phyloP scores from a whole-genome alignment of 352 stramenopile species.

The Peronospora destructor region DNA sequence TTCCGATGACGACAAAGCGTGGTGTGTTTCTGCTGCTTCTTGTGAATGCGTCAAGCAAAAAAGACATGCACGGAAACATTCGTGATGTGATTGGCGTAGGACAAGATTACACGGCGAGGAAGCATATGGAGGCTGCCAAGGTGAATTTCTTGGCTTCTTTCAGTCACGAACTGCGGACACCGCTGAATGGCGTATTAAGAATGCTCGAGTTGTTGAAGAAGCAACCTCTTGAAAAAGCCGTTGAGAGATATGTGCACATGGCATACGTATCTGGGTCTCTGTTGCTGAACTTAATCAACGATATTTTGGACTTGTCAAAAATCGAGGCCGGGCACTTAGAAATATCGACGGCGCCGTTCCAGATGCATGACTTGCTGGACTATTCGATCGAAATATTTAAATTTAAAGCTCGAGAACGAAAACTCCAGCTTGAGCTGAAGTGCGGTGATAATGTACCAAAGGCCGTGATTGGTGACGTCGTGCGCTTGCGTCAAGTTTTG shows the following conservation, averaged over 20 bases:
- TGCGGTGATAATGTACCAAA: slow-evolving; percentile 50
- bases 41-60: slow-evolving; percentile 61
- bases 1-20: slow-evolving; percentile 70
- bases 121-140: slow-evolving; percentile 76
- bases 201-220: slow-evolving; percentile 82
- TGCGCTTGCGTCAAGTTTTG: slow-evolving; percentile 65
- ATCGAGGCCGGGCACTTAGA: slow-evolving; percentile 88
- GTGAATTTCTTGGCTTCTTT: slow-evolving; percentile 80
- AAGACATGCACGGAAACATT: slow-evolving; percentile 26
- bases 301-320: slow-evolving; percentile 65
- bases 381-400: slow-evolving; percentile 87
- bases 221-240: slow-evolving; percentile 53
- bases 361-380: slow-evolving; percentile 69
- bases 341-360: slow-evolving; percentile 74
- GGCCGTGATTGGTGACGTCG: slow-evolving; percentile 70
- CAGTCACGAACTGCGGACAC: slow-evolving; percentile 71
- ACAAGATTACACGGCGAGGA: slow-evolving; percentile 88
- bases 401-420: slow-evolving; percentile 73
- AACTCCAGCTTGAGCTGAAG: slow-evolving; percentile 73
- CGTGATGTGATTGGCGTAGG: slow-evolving; percentile 74
- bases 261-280: slow-evolving; percentile 31
- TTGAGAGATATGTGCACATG: slow-evolving; percentile 73
- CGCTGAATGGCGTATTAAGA: slow-evolving; percentile 69
- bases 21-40: slow-evolving; percentile 51
- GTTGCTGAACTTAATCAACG: slow-evolving; percentile 23